Percentiles rank a stretch among this genome's conserved stretches.
Conservation (phyloP, 495 filamentous ascomycete genomes). For the Hypoxylon rickii region DNA sequence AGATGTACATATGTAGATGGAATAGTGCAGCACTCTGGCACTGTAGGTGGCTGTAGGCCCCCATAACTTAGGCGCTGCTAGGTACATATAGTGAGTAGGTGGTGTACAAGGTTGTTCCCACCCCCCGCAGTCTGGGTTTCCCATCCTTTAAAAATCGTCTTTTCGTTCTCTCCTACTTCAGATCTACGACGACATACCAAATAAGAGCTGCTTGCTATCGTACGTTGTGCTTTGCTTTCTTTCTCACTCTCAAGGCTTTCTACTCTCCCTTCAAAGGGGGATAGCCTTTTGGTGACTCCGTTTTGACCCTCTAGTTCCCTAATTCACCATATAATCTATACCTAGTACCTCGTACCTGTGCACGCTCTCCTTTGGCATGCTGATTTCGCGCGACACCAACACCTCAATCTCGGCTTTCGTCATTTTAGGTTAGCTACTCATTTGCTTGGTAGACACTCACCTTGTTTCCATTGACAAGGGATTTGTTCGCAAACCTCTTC, state of each 20-base stretch:
- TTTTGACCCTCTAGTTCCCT: not conserved
- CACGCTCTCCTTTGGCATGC: constrained; percentile 4
- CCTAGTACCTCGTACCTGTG: not conserved
- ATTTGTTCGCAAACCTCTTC: not conserved
- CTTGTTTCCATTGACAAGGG: constrained; percentile 14
- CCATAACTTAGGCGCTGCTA: not conserved
- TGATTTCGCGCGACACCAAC: not conserved
- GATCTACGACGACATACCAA: not conserved
- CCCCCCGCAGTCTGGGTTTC: constrained; percentile 13
- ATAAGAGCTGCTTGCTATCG: not conserved
- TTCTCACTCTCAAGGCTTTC: not conserved
- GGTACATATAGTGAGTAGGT: not conserved
- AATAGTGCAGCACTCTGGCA: not conserved
- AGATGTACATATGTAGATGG: too few relatives aligned
- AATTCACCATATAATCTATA: not conserved
- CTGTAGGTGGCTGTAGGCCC: too few relatives aligned
- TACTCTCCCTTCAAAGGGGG: not conserved
- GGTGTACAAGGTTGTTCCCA: constrained; percentile 1
- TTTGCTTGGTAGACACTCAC: not conserved
- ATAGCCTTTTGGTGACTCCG: not conserved
- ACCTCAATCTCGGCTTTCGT: constrained; percentile 26
- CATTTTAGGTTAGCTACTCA: constrained; percentile 14
- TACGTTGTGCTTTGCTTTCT: constrained; percentile 1
- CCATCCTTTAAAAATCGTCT: constrained; percentile 4
- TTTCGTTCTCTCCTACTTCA: constrained; percentile 2